Base-by-base conservation (phyloP, 75 land plant genomes). In the Cunninghamia lanceolata region DNA sequence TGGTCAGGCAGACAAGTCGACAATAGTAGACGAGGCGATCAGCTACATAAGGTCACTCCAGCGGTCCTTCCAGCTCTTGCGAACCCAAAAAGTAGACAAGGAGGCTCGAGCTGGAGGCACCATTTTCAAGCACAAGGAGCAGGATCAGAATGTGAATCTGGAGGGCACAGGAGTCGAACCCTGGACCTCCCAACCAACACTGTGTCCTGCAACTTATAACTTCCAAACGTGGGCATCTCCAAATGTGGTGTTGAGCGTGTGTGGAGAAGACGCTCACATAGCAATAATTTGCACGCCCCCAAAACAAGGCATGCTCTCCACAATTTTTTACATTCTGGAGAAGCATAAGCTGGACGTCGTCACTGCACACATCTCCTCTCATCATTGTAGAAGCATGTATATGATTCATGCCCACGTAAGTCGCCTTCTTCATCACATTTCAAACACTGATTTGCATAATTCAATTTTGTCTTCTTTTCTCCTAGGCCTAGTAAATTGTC, bases 21-120 rank as follows among this genome's bases (percentile, higher is more conserved):
- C 96, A 54, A 92, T 95, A 25, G 96, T 95, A 1, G 97, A 95
- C 83, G 97, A 94, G 86, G 97, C 97, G 32, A 91, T 95, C 74
- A 89, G 38, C 80, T 89, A 94, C 90, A 94, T 95, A 16, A 89
- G 87, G 63, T 87, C 83, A 81, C 93, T 95, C 2, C 84, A 95
- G 46, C 85, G 86, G 16, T 88, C 89, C 1, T 86, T 95, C 40
- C 90, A 90, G 35, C 88, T 73, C 0, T 91, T 95, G 0, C 84
- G 91, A 47, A 93, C 89, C 50, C 88, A 92, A 36, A 94, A 88
- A 88, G 66, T 86, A 16, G 93, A 91, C 35, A 93, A 52, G 86
- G 11, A 47, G 16, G 81, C 86, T 25, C 71, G 73, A 77, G 88
- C 79, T 16, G 82, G 34, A 73, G 75, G 15, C 75, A 14, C 75